phyloP scores from a whole-genome alignment of 2,329 filamentous ascomycete genomes.

The Curvularia sp. region DNA sequence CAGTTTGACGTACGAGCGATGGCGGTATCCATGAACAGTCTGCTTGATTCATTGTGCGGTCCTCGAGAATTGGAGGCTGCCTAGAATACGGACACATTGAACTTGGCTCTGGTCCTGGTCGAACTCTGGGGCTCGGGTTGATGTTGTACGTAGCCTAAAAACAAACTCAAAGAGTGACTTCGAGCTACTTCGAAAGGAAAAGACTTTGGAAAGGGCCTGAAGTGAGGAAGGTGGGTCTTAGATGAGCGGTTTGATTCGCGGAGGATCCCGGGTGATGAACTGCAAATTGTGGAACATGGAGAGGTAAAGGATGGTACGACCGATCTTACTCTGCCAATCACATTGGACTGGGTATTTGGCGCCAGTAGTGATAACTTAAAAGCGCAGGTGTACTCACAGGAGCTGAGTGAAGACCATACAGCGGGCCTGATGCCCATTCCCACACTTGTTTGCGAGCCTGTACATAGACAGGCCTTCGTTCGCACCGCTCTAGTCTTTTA shows the following conservation, averaged over 20 bases:
- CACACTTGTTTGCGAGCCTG: not conserved
- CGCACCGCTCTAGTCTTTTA: not conserved
- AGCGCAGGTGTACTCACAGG: not conserved
- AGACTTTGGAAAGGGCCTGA: not conserved
- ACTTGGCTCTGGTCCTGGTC: not conserved
- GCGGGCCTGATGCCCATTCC: not conserved
- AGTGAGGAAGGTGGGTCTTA: not conserved
- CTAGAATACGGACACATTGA: not conserved
- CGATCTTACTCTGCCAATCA: not conserved
- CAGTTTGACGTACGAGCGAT: accelerated
- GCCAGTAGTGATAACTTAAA: not conserved
- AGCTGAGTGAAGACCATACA: not conserved
- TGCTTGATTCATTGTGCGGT: not conserved
- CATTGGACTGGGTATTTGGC: not conserved
- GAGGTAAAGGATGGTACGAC: not conserved
- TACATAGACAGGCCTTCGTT: not conserved
- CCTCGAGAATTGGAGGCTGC: not conserved
- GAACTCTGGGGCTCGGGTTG: not conserved
- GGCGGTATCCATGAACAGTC: too few species aligned
- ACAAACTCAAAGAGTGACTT: not conserved
- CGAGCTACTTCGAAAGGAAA: not conserved
- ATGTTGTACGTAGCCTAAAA: not conserved
- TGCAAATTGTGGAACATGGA: not conserved
- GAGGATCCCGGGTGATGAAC: not conserved
- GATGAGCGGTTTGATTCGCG: not conserved